Conservation (phyloP, 1,139 yeast species). For the Suhomyces coccinellae region DNA sequence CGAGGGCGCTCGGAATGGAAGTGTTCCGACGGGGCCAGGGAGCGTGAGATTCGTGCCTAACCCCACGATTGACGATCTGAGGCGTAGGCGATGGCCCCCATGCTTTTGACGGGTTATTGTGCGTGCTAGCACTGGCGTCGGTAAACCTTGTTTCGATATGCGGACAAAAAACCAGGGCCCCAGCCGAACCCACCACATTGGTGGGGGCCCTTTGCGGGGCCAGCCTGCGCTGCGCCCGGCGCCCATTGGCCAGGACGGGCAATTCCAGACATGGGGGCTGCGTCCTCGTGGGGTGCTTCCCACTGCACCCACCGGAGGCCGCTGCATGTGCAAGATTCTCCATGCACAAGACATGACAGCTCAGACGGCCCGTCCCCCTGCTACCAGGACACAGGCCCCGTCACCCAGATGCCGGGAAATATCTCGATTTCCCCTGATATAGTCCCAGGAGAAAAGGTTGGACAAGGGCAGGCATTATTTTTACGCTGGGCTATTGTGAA, state of each 20-base stretch:
- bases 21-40: too few species aligned
- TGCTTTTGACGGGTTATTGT: background rate
- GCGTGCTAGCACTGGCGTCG: background rate
- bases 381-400: background rate
- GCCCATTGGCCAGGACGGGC: too few species aligned
- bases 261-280: too few species aligned
- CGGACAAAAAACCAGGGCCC: too few species aligned
- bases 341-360: conserved; percentile 9
- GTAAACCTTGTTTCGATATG: background rate
- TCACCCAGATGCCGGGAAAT: background rate
- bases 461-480: background rate
- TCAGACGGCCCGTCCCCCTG: background rate
- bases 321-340: conserved; percentile 1
- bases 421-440: background rate
- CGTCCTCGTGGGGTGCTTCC: background rate
- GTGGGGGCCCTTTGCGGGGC: too few species aligned
- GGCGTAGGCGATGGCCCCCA: background rate
- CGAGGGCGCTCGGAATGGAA: too few species aligned
- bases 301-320: background rate
- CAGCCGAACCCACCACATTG: too few species aligned
- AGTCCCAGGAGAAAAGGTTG: background rate
- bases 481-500: background rate
- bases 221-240: too few species aligned
- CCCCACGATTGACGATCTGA: background rate
- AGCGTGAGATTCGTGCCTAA: too few species aligned